Base-by-base conservation (phyloP, 2,329 filamentous ascomycete species). In the Mariannaea elegans region DNA sequence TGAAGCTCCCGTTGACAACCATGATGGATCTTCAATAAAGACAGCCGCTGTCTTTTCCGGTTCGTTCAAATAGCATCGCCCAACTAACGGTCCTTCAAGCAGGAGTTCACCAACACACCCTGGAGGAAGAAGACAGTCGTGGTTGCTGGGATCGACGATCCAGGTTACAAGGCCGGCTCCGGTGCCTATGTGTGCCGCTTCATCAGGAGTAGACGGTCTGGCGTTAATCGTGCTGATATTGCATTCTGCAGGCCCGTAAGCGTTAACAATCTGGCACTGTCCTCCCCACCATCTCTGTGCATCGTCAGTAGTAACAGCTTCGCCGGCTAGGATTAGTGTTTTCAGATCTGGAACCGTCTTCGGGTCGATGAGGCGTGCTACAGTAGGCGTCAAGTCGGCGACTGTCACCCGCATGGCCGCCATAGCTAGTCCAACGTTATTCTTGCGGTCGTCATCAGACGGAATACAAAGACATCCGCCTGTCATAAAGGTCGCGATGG, bases 1-100 rank as follows among this genome's bases (percentile, higher is more conserved):
- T 4, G 41, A 9, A 5, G 8, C n/a, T 4, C 56, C 49, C 7
- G 46, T 16, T 2, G 49, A 14, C 1, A 63, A 10, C 81, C 80
- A 84, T 0, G 56, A 48, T 0, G 78, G 80, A 47, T 76, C 72
- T n/a, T 73, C 66, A 24, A 75, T 66, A 16, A 74, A 74, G 1
- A 61, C 59, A 3, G 59, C 10, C 56, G 71, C 56, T 74, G 80
- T 75, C 24, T 54, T 56, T 2, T 39, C 56, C 16, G 72, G 36
- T 3, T 72, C 65, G 52, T 82, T 80, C 16, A 84, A 69, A 56
- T 86, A 86, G 23, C 82, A 81, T 29, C 76, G 71, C 18, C 79
- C 80, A 8, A 86, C 77, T 2, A 78, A 76, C 1, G 82, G 82
- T 1, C 80, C 78, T 42, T 76, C 76, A 34, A 81, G 59, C 4